Base-by-base conservation (phyloP, 139 green algal genomes). In the Auxenochlorella pyrenoidosa region DNA sequence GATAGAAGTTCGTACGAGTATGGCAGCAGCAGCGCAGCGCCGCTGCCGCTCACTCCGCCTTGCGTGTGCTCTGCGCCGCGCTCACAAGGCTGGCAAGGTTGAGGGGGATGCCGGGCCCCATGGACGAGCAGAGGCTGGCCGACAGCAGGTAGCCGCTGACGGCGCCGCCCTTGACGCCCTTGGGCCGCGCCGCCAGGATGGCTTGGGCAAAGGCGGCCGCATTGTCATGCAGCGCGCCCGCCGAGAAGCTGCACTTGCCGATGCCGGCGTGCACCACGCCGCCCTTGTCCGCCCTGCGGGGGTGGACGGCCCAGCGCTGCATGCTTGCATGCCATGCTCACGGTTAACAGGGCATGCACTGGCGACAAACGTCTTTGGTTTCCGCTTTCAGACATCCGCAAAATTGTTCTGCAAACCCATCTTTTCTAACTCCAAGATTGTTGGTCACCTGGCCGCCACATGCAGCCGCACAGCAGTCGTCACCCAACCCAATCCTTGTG, bases 241-340 rank as follows among this genome's bases (percentile, higher is more conserved):
- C 22, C 6, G 43, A 8, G 81, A 95, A 93, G 73, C 86, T 89
- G 21, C 89, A 84, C 90, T 94, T 96, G 73, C 96, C 96, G 32
- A 98, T 12, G 21, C 87, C 89, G 18, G 89, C 93, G 59, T 98
- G 96, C 40, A 99, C 85, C n/a, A 95, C 92, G 34, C 79, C 93
- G 24, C 92, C 93, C 66, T 93, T 94, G 83, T 98, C 95, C 1
- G 95, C 92, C n/a, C 94, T 90, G 84, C 79, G 10, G 3, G 5
- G 43, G 6, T 38, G 51, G 36, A 26, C 8, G 24, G 22, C 26
- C 15, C 18, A 43, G n/a, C 19, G 75, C 41, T 26, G 40, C 21
- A 12, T 78, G 72, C 5, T 32, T 12, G 26, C 0, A 21, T 32
- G 54, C 15, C 18, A 54, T 24, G 54, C 54, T 63, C 22, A 24